Conservation (phyloP, 345 rosid genomes). For the Citrus hindsii region DNA sequence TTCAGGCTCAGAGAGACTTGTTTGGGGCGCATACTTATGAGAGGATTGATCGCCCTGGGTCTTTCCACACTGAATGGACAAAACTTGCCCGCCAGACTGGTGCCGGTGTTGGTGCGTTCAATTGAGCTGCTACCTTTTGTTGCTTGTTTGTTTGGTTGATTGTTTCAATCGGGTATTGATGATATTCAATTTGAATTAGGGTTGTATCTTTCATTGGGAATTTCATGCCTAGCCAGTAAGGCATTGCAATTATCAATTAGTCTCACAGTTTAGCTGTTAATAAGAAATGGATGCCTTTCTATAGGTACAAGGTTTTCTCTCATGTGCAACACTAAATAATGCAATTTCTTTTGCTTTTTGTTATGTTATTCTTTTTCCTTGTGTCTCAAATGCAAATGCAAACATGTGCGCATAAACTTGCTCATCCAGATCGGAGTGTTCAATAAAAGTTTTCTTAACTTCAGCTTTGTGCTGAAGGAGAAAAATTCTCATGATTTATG, state of each 20-base stretch:
- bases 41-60: conserved; percentile 77
- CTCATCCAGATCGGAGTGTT: background rate
- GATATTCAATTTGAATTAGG: conserved; percentile 18
- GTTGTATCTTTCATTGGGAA: conserved; percentile 12
- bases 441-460: background rate
- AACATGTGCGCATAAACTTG: background rate
- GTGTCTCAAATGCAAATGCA: background rate
- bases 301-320: background rate
- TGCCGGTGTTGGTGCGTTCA: conserved; percentile 46
- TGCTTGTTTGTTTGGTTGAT: conserved; percentile 14
- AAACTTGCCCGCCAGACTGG: conserved; percentile 66
- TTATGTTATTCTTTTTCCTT: conserved; percentile 8
- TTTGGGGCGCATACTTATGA: conserved; percentile 98
- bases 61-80: conserved; percentile 88
- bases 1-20: conserved; percentile 97
- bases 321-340: background rate
- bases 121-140: conserved; percentile 31
- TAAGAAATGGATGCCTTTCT: conserved; percentile 44
- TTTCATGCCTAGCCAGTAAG: conserved; percentile 14
- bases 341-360: background rate
- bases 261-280: conserved; percentile 29
- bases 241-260: conserved; percentile 30
- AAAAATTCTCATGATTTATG: background rate
- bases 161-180: conserved; percentile 20
- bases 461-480: background rate